Base-by-base conservation (phyloP, 2,329 filamentous ascomycete species). In the Cercospora beticola region DNA sequence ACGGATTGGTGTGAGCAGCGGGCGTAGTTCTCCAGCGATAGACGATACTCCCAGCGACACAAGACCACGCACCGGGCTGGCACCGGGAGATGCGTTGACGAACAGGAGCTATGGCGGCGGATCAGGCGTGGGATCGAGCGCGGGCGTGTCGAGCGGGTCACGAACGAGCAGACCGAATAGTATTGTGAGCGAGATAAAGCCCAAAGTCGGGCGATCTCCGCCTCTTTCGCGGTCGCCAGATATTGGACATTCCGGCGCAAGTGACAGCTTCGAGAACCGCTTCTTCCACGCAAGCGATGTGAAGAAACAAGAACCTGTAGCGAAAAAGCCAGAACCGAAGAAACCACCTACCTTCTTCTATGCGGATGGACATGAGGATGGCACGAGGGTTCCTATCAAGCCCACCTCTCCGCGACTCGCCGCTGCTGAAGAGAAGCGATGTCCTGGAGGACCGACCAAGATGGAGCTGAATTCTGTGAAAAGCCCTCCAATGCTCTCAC, bases 261-360 rank as follows among this genome's bases (percentile, higher is more conserved):
- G 60, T 49, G 43, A 73, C 74, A 78, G 77, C 57, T 75, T 76
- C 43, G 80, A 81, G 21, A 81, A 90, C 64, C 94, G 93, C 82
- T 98, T 98, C 85, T 97, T 99, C 79, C 94, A 96, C 78, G 95
- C 94, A 30, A 92, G 89, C 78, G 92, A 97, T 74, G 91, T 86
- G 46, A 79, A 78, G 75, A 62, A 74, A 76, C 62, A 76, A 67
- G 69, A 76, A 59, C 64, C 72, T 26, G 66, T 70, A 61, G 70
- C 76, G 16, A 78, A 78, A 68, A 79, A 79, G 67, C 78, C 78
- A 46, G 77, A 71, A 69, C 70, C 72, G 26, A 82, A 81, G 78
- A 86, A 85, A 73, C 77, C 80, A 43, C 77, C 82, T 4, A 78
- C 79, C 1, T 86, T 86, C 76, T 82, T 85, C 71, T 84, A 86